Conservation (phyloP, 805 yeast genomes). For the Ogataea pignaliae region DNA sequence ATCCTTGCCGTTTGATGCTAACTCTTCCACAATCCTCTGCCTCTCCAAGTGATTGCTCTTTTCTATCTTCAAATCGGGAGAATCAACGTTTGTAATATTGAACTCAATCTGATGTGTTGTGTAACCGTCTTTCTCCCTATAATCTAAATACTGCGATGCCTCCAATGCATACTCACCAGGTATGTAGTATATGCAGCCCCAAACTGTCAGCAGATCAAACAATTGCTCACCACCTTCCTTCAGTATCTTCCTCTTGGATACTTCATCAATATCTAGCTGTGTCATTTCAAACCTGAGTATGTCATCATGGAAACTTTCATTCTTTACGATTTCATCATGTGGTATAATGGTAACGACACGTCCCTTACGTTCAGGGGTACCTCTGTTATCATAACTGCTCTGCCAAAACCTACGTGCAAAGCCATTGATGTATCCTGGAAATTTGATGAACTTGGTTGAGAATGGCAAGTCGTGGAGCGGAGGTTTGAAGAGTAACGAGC, state of each 20-base stretch:
- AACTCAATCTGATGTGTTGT: slow-evolving; percentile 64
- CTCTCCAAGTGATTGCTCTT: slow-evolving; percentile 20
- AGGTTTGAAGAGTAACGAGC: slow-evolving; percentile 84
- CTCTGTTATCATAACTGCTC: slow-evolving; percentile 83
- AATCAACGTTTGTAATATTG: slow-evolving; percentile 33
- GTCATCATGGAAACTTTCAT: slow-evolving; percentile 39
- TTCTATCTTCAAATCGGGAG: slow-evolving; percentile 8
- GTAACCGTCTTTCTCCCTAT: slow-evolving; percentile 88
- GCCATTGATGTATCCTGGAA: slow-evolving; percentile 74
- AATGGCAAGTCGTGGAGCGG: slow-evolving; percentile 59
- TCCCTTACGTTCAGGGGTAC: slow-evolving; percentile 83
- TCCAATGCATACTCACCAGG: slow-evolving; percentile 56
- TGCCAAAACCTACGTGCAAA: slow-evolving; percentile 89
- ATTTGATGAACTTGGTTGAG: slow-evolving; percentile 20
- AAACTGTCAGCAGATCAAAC: slow-evolving; percentile 46
- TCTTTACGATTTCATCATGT: slow-evolving; percentile 43
- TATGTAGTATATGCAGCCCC: slow-evolving; percentile 85
- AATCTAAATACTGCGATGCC: slow-evolving; percentile 68
- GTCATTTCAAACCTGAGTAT: slow-evolving; percentile 27
- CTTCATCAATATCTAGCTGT: slow-evolving; percentile 10
- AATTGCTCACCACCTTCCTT: slow-evolving; percentile 20
- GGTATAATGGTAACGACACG: slow-evolving; percentile 81
- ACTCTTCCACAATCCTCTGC: slow-evolving; percentile 17
- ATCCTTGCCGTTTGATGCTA: slow-evolving; percentile 25
- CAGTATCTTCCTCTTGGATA: slow-evolving; percentile 6